Evolutionary conservation across 192 early-diverging fungal species (phyloP).

Genomic region (Martensiomyces pterosporus): DNA sequence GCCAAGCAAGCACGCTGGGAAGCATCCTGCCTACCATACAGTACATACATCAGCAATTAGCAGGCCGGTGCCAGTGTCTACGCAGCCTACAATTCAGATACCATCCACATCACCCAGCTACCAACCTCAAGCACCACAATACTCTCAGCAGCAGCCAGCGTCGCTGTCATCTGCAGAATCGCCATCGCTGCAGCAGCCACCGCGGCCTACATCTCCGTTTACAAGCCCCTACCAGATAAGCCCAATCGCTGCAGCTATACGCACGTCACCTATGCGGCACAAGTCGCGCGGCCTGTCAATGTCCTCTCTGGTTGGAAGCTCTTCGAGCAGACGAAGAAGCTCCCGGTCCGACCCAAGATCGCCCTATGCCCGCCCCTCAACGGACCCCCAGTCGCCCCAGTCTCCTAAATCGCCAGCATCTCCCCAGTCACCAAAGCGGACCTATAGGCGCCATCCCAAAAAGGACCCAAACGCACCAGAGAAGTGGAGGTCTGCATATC

Average conservation of each 20-base stretch:
- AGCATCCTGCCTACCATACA: too few species aligned
- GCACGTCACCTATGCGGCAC: slow-evolving; percentile 10
- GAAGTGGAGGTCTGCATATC: slow-evolving; percentile 50
- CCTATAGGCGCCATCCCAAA: slow-evolving; percentile 45
- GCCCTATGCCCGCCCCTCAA: slow-evolving; percentile 24
- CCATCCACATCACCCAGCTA: too few species aligned
- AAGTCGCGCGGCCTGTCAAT: slow-evolving; percentile 35
- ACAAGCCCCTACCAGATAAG: slow-evolving; percentile 13
- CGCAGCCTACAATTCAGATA: too few species aligned
- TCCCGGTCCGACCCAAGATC: slow-evolving; percentile 23
- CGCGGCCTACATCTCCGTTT: slow-evolving; percentile 6
- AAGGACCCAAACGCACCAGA: slow-evolving; percentile 47
- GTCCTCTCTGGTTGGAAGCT: slow-evolving; percentile 17
- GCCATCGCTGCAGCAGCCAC: slow-evolving; percentile 15
- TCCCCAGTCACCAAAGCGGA: slow-evolving; percentile 31
- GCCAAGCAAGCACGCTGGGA: not conserved
- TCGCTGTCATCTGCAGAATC: slow-evolving; percentile 10
- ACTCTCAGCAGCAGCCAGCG: not conserved
- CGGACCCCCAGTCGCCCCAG: slow-evolving; percentile 14
- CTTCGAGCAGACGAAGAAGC: slow-evolving; percentile 17
- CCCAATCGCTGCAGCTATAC: slow-evolving; percentile 6
- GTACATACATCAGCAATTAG: not conserved
- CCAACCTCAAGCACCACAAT: not conserved
- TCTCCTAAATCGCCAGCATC: slow-evolving; percentile 9
- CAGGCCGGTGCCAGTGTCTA: too few species aligned